A percentile compares a stretch with the other conserved stretches of the same genome.
Evolutionary conservation across 805 yeast species (phyloP).

Genomic region (Yamadazyma scolyti): DNA sequence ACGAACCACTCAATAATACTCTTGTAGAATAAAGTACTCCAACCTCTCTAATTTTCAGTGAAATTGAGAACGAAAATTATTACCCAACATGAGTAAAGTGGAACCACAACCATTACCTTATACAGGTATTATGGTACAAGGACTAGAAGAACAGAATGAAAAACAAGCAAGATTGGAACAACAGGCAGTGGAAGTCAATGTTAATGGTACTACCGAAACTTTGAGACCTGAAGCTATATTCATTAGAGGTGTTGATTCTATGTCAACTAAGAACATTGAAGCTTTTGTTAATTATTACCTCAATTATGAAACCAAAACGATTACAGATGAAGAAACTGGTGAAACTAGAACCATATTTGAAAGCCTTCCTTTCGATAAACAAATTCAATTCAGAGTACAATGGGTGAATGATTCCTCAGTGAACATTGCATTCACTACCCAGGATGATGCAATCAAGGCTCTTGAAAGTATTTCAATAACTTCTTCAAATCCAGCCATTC

Average conservation of each 20-base stretch:
- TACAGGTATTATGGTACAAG: conserved; percentile 39
- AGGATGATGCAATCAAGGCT: conserved; percentile 37
- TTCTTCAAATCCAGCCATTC: conserved; percentile 12
- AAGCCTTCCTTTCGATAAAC: conserved; percentile 21
- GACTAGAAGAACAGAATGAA: conserved; percentile 35
- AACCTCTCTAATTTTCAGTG: no score
- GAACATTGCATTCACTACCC: conserved; percentile 49
- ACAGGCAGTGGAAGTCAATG: conserved; percentile 29
- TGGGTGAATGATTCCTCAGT: conserved; percentile 67
- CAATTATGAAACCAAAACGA: conserved; percentile 23
- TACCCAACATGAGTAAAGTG: no score
- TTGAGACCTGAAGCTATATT: conserved; percentile 46
- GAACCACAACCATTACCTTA: conserved; percentile 37
- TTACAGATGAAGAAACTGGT: conserved; percentile 13
- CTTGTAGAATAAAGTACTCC: no score
- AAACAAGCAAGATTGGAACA: conserved; percentile 24
- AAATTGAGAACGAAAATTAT: no score
- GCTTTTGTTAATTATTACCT: conserved; percentile 47
- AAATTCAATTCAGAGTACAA: conserved; percentile 44
- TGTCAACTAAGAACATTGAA: conserved; percentile 59
- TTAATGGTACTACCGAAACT: conserved; percentile 27
- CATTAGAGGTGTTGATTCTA: conserved; percentile 59
- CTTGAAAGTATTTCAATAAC: conserved; percentile 30
- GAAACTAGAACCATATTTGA: conserved; percentile 15
- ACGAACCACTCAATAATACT: no score